phyloP scores from a whole-genome alignment of 2,329 filamentous ascomycete genomes.

The Beauveria australis region DNA sequence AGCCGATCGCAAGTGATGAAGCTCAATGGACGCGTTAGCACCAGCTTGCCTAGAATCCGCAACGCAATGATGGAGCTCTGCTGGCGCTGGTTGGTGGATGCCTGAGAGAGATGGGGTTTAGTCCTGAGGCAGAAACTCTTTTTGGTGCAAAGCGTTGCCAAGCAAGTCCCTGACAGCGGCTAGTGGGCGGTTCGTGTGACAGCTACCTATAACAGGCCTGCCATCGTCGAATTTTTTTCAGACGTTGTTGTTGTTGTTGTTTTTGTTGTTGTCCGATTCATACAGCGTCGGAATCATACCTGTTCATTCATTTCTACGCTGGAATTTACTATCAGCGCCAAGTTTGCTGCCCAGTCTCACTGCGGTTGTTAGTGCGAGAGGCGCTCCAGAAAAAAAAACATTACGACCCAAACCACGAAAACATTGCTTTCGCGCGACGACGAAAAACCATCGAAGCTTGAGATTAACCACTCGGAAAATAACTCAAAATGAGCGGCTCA shows the following conservation, averaged over 20 bases:
- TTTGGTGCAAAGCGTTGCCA: not conserved
- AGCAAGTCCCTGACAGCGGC: not conserved
- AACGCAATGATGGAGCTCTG: slow-evolving; percentile 11
- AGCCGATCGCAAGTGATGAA: slow-evolving; percentile 5
- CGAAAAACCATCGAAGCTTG: not conserved
- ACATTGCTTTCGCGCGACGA: not conserved
- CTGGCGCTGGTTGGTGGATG: slow-evolving; percentile 1
- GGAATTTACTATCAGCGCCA: not conserved
- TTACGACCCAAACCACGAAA: not conserved
- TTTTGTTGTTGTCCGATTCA: not conserved
- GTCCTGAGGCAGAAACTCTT: slow-evolving; percentile 6
- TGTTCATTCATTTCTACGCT: not conserved
- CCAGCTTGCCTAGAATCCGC: slow-evolving; percentile 38
- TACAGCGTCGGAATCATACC: no score
- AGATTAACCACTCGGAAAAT: not conserved
- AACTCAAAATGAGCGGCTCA: slow-evolving; percentile 9
- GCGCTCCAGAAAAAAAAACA: slow-evolving; percentile 8
- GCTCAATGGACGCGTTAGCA: slow-evolving; percentile 33
- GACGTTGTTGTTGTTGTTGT: not conserved
- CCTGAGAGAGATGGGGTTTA: not conserved
- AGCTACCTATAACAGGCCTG: not conserved
- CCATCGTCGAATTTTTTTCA: not conserved
- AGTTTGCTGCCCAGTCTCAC: not conserved
- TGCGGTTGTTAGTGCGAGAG: not conserved
- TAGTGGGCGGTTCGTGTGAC: not conserved